These are phyloP conservation scores for Leccinum solheimii DNA, from an alignment of 1,284 basidiomycete species.

Conservation along the genomic window DNA sequence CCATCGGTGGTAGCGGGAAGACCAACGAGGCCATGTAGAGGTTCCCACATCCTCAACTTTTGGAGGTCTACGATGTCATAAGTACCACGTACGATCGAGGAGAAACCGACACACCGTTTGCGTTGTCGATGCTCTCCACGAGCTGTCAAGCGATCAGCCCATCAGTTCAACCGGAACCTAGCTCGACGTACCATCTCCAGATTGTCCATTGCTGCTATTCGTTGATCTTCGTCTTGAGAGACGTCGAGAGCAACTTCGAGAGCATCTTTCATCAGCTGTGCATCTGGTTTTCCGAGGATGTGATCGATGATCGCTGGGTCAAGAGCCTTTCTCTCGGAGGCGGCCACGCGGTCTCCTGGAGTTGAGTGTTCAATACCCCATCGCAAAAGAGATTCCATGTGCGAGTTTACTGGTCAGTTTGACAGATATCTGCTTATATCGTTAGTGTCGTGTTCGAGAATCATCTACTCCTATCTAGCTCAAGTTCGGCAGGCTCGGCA, in stretches of 20 bases:
- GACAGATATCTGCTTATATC: not conserved
- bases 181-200: slow-evolving; percentile 81
- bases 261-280: slow-evolving; percentile 86
- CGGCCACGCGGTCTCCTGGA: slow-evolving; percentile 31
- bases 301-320: slow-evolving; percentile 82
- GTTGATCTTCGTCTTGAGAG: slow-evolving; percentile 58
- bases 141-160: slow-evolving; percentile 49
- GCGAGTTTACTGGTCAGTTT: not conserved
- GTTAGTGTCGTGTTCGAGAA: slow-evolving; percentile 7
- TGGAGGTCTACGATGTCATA: slow-evolving; percentile 62
- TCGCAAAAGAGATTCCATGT: slow-evolving; percentile 72
- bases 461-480: slow-evolving; percentile 18
- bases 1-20: slow-evolving; percentile 54
- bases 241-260: slow-evolving; percentile 72
- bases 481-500: slow-evolving; percentile 20
- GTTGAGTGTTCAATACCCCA: slow-evolving; percentile 74
- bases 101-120: slow-evolving; percentile 64
- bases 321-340: slow-evolving; percentile 48
- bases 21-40: slow-evolving; percentile 68
- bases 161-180: not conserved
- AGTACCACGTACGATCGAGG: not conserved
- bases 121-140: slow-evolving; percentile 94
- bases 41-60: slow-evolving; percentile 84
- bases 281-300: slow-evolving; percentile 86
- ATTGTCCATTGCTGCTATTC: slow-evolving; percentile 85